Base-by-base conservation (phyloP, 2,329 filamentous ascomycete species). In the Chaetomium globosum region DNA sequence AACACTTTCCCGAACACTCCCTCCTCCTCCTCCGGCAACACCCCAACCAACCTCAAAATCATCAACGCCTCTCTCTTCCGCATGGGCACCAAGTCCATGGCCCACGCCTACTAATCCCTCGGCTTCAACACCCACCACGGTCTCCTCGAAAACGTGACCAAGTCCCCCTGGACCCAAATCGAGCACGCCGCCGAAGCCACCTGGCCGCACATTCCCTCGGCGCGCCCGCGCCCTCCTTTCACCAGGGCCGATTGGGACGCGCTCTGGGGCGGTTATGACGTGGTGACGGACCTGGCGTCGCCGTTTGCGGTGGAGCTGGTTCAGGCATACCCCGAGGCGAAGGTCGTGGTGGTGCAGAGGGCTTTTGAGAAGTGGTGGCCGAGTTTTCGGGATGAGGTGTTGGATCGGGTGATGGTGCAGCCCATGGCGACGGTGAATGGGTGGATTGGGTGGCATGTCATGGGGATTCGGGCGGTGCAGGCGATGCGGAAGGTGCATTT, bases 381-480 rank as follows among this genome's bases (percentile, higher is more conserved):
- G 19, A 67, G 63, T 28, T 64, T 66, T 31, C 39, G 60, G 12
- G 68, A 64, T 19, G 56, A 36, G 12, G 61, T 71, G 23, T 13
- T 60, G 19, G 58, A 60, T 30, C 1, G 58, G 4, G 30, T 36
- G n/a, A 26, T 80, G 74, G 31, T n/a, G 6, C 52, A n/a, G 63
- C 56, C 57, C 2, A 13, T 43, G 53, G 60, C 53, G 19, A n/a
- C 63, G 16, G 21, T 51, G n/a, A 51, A 13, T 23, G n/a, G 10
- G 21, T 26, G 21, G n/a, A 13, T 51, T 21, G 21, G 23, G n/a
- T 51, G 48, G 48, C n/a, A 26, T 23, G 48, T 51, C 10, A 28
- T 64, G 36, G 63, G 63, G 1, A 53, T 31, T 19, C 12, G 31
- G 26, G 36, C 55, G 36, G 56, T 57, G 16, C 59, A 26, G 5